Base-by-base conservation (phyloP, 257 asterid species). In the Catharanthus roseus region DNA sequence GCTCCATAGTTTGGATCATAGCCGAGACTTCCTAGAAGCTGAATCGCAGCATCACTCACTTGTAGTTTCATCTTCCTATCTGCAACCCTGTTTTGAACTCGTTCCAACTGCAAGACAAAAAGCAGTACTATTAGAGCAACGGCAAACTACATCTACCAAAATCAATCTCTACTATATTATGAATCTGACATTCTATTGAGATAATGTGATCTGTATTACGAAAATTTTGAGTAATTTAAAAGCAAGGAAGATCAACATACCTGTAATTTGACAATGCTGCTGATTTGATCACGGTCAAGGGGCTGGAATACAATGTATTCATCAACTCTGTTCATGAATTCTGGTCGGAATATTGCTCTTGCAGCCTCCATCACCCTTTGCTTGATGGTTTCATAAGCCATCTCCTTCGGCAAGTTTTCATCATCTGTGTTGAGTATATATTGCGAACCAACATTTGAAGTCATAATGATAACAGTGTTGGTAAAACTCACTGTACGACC, bases 281-380 rank as follows among this genome's bases (percentile, higher is more conserved):
- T 74, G 65, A 93, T 93, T 65, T 93, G 95, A 18, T 85, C 82
- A 5, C 90, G 96, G 68, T 90, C 95, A 8, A 93, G 95, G 61
- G 98, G 98, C 74, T 93, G 95, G 89, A 93, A 93, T 29, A 93
- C 97, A 1, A 93, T 93, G 83, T 89, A 93, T 76, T 93, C 98
- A 72, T 93, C 98, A 26, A 90, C 88, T 5, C 97, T 92, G 68
- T 93, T 93, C 98, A 93, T 90, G 84, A 93, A 93, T 82, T 93
- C 98, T 0, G 98, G 98, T 3, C 96, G 96, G 80, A 93, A 93
- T 28, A 86, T 61, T 51, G 87, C 77, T 72, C 98, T 86, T 2
- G 98, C 98, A 60, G 95, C 93, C 66, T 90, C 97, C 93, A 90
- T 78, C 1, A 93, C 97, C 75, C 89, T 80, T 29, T 72, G 75